Base-by-base conservation (phyloP, 163 green algal species). In the Scenedesmus sp. region DNA sequence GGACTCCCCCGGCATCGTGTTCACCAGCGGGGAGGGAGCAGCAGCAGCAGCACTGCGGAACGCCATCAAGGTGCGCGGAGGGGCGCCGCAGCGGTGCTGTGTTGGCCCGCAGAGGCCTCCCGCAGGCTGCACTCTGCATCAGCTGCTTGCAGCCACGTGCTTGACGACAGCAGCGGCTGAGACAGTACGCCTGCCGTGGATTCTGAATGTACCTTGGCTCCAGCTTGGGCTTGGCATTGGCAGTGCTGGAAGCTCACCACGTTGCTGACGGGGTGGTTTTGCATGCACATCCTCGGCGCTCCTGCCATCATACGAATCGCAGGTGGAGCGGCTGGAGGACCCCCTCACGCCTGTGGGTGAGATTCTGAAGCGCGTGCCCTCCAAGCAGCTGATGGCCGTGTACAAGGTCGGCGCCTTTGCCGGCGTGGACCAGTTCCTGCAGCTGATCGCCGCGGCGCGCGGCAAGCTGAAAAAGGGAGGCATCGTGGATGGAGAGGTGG, bases 381-480 rank as follows among this genome's bases (percentile, higher is more conserved):
- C 86, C 37, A 96, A 97, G 92, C 94, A 97, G 93, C 96, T 99
- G 46, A 99, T 99, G 96, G 73, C 88, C 24, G 83, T 99, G 72
- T 99, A 99, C 95, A 97, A 97, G 87, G 59, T 95, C 40, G 81
- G 26, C 35, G 72, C 87, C 13, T 90, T 90, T 87, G 76, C 26
- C 12, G 83, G 61, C 44, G 87, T 96, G 0, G 97, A 99, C 26
- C 90, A 97, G 81, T 99, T 99, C 85, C 92, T 99, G 91, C 93
- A 95, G 83, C 89, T 92, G n/a, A 93, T 99, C 10, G 97, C 96
- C 10, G 68, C 65, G 16, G 93, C 94, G 0, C 93, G 97, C 3
- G 98, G 98, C 83, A 98, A 98, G 93, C 95, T 99, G 42, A 95
- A 95, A 61, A 96, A 95, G 83, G 97, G 96, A 33, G 97, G 97